Conservation (phyloP, 257 asterid genomes). For the Euphrasia confusa region DNA sequence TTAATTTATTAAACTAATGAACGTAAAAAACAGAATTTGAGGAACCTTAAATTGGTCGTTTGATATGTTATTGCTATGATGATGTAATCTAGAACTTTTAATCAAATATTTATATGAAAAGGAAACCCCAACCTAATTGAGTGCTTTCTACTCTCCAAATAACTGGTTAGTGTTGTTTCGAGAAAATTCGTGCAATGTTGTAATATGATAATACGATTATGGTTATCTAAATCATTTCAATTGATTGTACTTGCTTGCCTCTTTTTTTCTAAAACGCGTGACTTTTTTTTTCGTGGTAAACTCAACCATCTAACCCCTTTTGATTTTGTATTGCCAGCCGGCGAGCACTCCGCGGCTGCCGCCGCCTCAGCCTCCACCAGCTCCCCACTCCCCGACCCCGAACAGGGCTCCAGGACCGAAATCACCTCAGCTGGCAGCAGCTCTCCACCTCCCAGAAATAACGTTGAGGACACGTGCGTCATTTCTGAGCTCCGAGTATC, state of each 20-base stretch:
- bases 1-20: background rate
- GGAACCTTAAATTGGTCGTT: background rate
- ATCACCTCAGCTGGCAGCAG: too few relatives aligned
- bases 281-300: background rate
- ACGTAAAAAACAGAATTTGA: background rate
- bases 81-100: background rate
- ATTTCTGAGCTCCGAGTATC: too few relatives aligned
- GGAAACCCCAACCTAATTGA: background rate
- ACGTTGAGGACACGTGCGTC: too few relatives aligned
- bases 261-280: too few relatives aligned
- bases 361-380: too few relatives aligned
- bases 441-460: too few relatives aligned
- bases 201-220: slow-evolving; percentile 10
- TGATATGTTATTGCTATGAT: background rate
- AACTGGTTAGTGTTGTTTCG: background rate
- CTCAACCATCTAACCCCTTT: slow-evolving; percentile 18
- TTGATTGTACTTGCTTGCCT: background rate
- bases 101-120: background rate
- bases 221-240: slow-evolving; percentile 15
- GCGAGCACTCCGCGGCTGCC: too few relatives aligned
- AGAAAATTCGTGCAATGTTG: slow-evolving; percentile 9
- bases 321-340: too few relatives aligned
- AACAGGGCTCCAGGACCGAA: too few relatives aligned
- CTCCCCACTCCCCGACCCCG: too few relatives aligned
- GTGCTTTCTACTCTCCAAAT: background rate